phyloP scores from a whole-genome alignment of 2,329 filamentous ascomycete species.

The Alternaria solani region DNA sequence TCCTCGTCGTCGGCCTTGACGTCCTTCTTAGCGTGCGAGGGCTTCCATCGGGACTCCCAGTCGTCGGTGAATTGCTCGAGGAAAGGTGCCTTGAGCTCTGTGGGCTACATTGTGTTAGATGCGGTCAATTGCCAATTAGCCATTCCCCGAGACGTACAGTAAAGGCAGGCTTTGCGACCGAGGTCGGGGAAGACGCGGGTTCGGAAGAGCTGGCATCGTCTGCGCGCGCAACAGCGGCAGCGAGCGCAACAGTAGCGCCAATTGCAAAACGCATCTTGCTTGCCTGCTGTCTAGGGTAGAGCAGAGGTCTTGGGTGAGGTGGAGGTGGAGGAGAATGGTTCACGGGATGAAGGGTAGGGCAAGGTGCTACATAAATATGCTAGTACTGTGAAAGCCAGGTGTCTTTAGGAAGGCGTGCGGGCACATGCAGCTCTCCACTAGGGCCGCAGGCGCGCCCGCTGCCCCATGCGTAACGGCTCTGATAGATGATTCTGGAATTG shows the following conservation, averaged over 20 bases:
- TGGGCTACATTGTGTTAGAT: slow-evolving; percentile 69
- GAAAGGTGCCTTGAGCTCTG: slow-evolving; percentile 89
- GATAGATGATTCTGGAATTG: slow-evolving; percentile 33
- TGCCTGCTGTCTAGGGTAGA: slow-evolving; percentile 43
- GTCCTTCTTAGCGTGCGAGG: slow-evolving; percentile 96
- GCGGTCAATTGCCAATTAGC: neutral
- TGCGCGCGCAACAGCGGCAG: slow-evolving; percentile 75
- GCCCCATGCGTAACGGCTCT: slow-evolving; percentile 21
- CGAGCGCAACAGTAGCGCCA: slow-evolving; percentile 73
- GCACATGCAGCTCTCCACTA: slow-evolving; percentile 21
- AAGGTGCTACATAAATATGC: slow-evolving; percentile 17
- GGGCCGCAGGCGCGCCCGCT: slow-evolving; percentile 3
- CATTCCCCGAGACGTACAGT: slow-evolving; percentile 70
- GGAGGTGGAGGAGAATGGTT: slow-evolving; percentile 28
- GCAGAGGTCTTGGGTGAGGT: slow-evolving; percentile 36
- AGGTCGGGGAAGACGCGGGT: slow-evolving; percentile 62
- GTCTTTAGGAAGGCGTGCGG: slow-evolving; percentile 15
- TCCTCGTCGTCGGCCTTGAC: slow-evolving; percentile 79
- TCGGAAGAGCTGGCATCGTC: slow-evolving; percentile 62
- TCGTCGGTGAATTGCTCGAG: slow-evolving; percentile 98
- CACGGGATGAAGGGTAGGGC: slow-evolving; percentile 26
- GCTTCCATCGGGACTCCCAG: slow-evolving; percentile 93
- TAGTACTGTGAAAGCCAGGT: neutral
- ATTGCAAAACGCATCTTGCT: slow-evolving; percentile 68
- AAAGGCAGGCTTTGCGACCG: slow-evolving; percentile 78